Conservation (phyloP, 306 rosid genomes). For the Pyrus bretschneideri region DNA sequence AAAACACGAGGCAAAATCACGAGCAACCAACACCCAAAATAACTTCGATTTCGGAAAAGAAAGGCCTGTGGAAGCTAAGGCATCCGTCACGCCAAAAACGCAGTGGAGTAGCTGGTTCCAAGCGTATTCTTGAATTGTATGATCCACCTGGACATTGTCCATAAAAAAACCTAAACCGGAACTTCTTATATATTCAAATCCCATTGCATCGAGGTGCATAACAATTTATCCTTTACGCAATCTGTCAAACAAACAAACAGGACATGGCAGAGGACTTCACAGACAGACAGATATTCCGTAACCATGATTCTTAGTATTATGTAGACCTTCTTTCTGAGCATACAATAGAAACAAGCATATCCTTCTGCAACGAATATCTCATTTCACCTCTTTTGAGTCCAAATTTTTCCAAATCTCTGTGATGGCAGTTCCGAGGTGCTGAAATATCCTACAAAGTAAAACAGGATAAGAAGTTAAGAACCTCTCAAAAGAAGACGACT, state of each 20-base stretch:
- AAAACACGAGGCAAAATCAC: too few species aligned
- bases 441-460: neutral
- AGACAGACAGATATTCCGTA: neutral
- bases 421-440: neutral
- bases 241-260: neutral
- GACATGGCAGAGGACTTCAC: neutral
- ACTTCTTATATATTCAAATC: neutral
- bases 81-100: too few species aligned
- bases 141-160: too few species aligned
- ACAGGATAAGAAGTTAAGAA: neutral
- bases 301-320: neutral
- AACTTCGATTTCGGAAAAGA: too few species aligned
- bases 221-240: neutral
- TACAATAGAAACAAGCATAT: neutral
- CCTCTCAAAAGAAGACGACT: neutral
- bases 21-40: neutral
- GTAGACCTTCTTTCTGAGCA: neutral
- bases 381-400: neutral
- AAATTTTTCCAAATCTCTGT: neutral
- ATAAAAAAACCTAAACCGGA: neutral
- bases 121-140: neutral
- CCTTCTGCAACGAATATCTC: neutral
- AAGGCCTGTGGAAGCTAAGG: neutral
- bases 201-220: neutral
- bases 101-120: neutral